Evolutionary conservation across 2,329 filamentous ascomycete species (phyloP), one percentile per base, ranked within the genome.

Genomic region (Harringtonia aguacate): DNA sequence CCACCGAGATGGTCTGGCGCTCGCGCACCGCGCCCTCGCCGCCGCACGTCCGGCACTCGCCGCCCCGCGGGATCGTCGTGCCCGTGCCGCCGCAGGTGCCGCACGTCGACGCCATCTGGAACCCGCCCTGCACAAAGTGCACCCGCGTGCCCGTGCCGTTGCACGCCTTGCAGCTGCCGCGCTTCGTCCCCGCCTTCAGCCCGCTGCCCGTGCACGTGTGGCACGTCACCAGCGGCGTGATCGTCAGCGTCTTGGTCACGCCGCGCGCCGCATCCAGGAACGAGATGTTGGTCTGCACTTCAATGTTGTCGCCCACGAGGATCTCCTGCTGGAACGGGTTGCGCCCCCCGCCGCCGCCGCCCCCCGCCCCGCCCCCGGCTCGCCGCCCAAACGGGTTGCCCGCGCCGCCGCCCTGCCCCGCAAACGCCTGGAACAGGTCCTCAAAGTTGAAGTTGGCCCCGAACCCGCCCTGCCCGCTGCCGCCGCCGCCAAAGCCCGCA

Each of bases 251-350:
- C 65, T 95, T 94, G 57, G 72, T 81, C 8, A 84, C 82, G 30
- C 92, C 92, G 64, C 94, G 95, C 10, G 92, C 92, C 8, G 92
- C 87, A 59, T 98, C 92, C 79, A 92, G 85, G 63, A 98, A 98
- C 0, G 84, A 88, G 54, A 98, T 90, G 60, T 78, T 92, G 40
- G 86, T 81, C 63, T 95, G 87, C 21, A 95, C 84, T 61, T 97
- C 90, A 56, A 98, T 95, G 60, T 94, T 88, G 51, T 97, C 88
- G 48, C 92, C 92, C n/a, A 95, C 83, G 53, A 94, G 60, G 18
- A 94, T 78, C 60, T 94, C 83, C 55, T 87, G 68, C 53, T 71
- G 77, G 58, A 92, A 92, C 12, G 84, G 82, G 44, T 74, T 79
- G 31, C 75, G 71, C 21, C 64, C 61, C 46, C 61, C 72, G 52